Evolutionary conservation across 2,329 filamentous ascomycete species (phyloP).

Genomic region (Sclerotinia nivalis): DNA sequence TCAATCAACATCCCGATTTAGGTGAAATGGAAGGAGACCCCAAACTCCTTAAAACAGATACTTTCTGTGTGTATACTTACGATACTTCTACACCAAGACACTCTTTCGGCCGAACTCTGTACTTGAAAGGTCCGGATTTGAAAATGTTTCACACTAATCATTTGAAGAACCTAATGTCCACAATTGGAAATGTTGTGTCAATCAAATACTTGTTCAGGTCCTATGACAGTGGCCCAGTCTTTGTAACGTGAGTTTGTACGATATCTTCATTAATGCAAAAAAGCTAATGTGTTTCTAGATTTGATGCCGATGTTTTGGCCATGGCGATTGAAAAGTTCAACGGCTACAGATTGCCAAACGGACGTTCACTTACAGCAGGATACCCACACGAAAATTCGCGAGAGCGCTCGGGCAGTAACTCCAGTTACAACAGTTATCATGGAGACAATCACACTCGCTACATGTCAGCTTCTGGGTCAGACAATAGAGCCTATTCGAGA

Average conservation of each 20-base stretch:
- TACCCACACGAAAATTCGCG: conserved; percentile 21
- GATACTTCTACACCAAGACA: not conserved
- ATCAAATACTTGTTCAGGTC: conserved; percentile 28
- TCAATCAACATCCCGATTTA: not conserved
- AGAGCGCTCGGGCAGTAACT: conserved; percentile 24
- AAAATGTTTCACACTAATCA: conserved; percentile 28
- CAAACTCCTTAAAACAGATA: not conserved
- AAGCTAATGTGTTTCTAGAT: conserved; percentile 6
- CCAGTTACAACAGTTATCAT: conserved; percentile 20
- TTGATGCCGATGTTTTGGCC: conserved; percentile 14
- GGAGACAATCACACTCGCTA: conserved; percentile 1
- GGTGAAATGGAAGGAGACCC: conserved; percentile 17
- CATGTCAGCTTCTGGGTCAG: not conserved
- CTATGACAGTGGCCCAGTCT: conserved; percentile 21
- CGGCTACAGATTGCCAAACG: conserved; percentile 13
- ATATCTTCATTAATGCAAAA: not conserved
- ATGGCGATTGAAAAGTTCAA: conserved; percentile 19
- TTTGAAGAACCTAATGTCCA: conserved; percentile 31
- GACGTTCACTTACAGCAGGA: conserved; percentile 5
- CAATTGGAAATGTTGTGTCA: conserved; percentile 32
- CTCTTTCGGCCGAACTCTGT: conserved; percentile 25
- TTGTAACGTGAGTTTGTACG: conserved; percentile 33
- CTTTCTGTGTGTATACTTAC: conserved; percentile 1
- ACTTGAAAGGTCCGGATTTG: conserved; percentile 24
- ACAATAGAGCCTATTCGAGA: not conserved